A percentile compares a stretch with the other conserved stretches of the same genome.
These are phyloP conservation scores for Tinospora cordifolia DNA, from an alignment of 164 flowering plant species.

Conservation along the genomic window DNA sequence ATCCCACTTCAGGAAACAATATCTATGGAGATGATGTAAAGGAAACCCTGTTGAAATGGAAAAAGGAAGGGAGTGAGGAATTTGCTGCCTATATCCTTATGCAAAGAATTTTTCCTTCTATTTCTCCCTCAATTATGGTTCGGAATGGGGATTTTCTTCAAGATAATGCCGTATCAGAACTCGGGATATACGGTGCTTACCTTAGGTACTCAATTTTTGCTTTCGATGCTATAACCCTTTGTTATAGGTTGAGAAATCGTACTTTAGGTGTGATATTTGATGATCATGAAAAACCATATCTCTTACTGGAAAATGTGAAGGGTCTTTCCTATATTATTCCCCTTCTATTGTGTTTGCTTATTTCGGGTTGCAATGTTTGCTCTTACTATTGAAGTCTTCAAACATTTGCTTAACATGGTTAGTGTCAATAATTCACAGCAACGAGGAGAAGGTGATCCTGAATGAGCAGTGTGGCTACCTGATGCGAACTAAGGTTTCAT, in stretches of 20 bases:
- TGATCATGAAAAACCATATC: no score
- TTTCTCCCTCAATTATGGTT: constrained; percentile 43
- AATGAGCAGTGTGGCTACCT: constrained; percentile 70
- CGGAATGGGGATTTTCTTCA: constrained; percentile 65
- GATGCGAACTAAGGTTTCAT: constrained; percentile 81
- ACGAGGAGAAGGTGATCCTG: constrained; percentile 57
- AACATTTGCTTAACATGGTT: background rate
- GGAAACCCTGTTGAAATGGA: constrained; percentile 47
- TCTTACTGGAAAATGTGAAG: no score
- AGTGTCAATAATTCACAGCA: constrained; percentile 32
- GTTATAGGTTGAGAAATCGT: background rate
- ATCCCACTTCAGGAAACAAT: constrained; percentile 58
- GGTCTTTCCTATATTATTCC: no score
- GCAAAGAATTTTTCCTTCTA: constrained; percentile 83
- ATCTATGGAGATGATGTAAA: constrained; percentile 75
- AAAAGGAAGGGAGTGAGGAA: constrained; percentile 54
- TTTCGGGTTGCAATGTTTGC: background rate
- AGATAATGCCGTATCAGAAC: constrained; percentile 71
- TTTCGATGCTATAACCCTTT: background rate
- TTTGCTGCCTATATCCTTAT: constrained; percentile 86
- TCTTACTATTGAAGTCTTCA: background rate
- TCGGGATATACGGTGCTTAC: constrained; percentile 77
- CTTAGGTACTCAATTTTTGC: constrained; percentile 39
- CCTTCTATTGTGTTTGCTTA: no score
- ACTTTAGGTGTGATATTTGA: background rate